phyloP scores from a whole-genome alignment of 2,329 filamentous ascomycete genomes.

The Colletotrichum euphorbiae region DNA sequence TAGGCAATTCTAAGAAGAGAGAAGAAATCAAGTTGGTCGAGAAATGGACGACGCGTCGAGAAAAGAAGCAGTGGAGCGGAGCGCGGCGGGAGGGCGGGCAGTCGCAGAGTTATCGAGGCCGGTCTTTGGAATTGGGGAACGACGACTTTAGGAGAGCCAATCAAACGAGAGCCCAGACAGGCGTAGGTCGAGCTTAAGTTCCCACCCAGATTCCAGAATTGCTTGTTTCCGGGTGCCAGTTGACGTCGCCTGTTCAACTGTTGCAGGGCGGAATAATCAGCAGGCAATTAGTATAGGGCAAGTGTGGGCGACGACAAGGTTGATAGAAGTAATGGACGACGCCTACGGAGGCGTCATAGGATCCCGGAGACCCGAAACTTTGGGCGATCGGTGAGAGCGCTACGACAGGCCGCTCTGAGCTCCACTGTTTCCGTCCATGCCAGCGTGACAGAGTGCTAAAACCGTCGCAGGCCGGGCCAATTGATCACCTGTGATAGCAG shows the following conservation, averaged over 20 bases:
- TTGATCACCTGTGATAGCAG: background rate
- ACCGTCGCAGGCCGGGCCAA: constrained; percentile 1
- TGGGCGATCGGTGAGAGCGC: constrained; percentile 24
- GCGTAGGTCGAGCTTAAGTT: constrained; percentile 24
- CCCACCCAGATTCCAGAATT: constrained; percentile 31
- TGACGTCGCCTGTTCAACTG: constrained; percentile 27
- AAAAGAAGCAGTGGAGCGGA: constrained; percentile 35
- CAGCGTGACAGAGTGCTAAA: constrained; percentile 17
- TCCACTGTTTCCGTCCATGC: constrained; percentile 20
- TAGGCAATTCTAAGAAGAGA: background rate
- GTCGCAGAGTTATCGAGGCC: constrained; percentile 30
- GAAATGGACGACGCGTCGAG: constrained; percentile 28
- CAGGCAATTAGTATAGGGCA: background rate
- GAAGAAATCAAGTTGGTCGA: background rate
- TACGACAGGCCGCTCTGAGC: constrained; percentile 10
- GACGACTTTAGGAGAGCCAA: constrained; percentile 26
- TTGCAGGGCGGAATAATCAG: background rate
- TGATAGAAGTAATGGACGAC: constrained; percentile 7
- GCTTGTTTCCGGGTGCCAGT: constrained; percentile 33
- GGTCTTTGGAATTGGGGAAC: constrained; percentile 25
- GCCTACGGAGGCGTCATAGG: constrained; percentile 26
- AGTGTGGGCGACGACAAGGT: constrained; percentile 14
- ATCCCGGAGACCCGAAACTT: constrained; percentile 33
- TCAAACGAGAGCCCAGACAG: constrained; percentile 22
- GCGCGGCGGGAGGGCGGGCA: constrained; percentile 23